Evolutionary conservation across 768 basidiomycete species (phyloP).

Genomic region (Russula earlei): DNA sequence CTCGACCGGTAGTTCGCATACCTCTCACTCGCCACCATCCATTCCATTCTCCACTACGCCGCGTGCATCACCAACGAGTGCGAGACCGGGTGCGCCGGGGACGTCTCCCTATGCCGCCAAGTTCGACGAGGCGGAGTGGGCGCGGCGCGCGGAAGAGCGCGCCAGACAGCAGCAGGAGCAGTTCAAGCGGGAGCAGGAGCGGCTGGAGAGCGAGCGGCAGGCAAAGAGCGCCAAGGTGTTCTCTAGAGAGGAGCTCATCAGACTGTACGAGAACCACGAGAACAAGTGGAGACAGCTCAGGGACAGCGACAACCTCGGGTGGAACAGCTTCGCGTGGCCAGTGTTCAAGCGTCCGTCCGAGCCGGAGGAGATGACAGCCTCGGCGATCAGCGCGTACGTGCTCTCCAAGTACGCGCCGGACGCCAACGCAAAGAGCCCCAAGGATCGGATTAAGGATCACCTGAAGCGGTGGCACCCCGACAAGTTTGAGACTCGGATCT

Average conservation of each 20-base stretch:
- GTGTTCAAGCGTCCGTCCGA: conserved; percentile 44
- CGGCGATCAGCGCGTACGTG: conserved; percentile 51
- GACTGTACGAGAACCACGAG: conserved; percentile 53
- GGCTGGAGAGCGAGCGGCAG: conserved; percentile 38
- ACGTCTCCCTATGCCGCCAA: conserved; percentile 20
- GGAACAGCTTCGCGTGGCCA: conserved; percentile 72
- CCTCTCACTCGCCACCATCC: background rate
- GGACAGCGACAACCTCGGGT: conserved; percentile 36
- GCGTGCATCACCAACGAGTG: conserved; percentile 3
- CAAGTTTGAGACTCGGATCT: conserved; percentile 61
- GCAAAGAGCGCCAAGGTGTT: conserved; percentile 33
- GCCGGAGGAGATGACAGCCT: conserved; percentile 52
- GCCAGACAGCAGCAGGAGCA: conserved; percentile 56
- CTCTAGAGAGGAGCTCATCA: conserved; percentile 47
- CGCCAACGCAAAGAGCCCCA: conserved; percentile 43
- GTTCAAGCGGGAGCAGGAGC: conserved; percentile 60
- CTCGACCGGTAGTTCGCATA: conserved; percentile 16
- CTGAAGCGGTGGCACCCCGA: conserved; percentile 77
- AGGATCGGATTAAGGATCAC: conserved; percentile 69
- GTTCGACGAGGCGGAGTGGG: conserved; percentile 46
- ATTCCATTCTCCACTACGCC: conserved; percentile 9
- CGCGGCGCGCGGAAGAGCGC: conserved; percentile 53
- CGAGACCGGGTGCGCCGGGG: conserved; percentile 12
- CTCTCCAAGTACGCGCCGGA: conserved; percentile 46
- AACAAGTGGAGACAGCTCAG: conserved; percentile 44